Conservation (phyloP, 2,329 filamentous ascomycete species). For the Rugonectria rugulosa region DNA sequence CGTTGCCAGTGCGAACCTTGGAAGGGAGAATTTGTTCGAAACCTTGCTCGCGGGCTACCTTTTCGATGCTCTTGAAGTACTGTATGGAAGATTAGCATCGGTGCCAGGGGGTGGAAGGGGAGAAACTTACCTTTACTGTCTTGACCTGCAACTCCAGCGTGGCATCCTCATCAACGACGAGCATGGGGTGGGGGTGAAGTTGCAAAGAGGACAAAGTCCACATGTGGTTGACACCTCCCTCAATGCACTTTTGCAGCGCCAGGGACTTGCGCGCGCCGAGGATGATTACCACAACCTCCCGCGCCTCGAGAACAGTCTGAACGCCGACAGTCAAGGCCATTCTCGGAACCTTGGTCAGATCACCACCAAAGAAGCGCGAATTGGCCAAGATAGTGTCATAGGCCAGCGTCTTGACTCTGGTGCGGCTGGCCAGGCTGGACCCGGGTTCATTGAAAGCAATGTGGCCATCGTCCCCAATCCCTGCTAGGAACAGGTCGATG, state of each 20-base stretch:
- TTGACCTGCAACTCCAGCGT: constrained; percentile 77
- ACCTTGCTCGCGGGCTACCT: constrained; percentile 64
- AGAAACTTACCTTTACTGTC: constrained; percentile 65
- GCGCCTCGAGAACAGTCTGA: constrained; percentile 80
- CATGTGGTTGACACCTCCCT: constrained; percentile 87
- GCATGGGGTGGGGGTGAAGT: constrained; percentile 80
- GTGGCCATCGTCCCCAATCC: constrained; percentile 86
- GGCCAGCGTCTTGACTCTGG: constrained; percentile 84
- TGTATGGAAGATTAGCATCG: constrained; percentile 36
- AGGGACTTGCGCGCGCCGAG: constrained; percentile 82
- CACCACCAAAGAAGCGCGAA: constrained; percentile 81
- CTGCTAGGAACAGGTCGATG: constrained; percentile 86
- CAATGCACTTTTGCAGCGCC: constrained; percentile 81
- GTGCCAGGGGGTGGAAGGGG: too few species aligned
- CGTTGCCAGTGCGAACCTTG: constrained; percentile 61
- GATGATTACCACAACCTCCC: constrained; percentile 84
- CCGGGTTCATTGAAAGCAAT: constrained; percentile 93
- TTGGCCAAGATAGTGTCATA: constrained; percentile 89
- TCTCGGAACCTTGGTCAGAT: constrained; percentile 76
- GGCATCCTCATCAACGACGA: constrained; percentile 84
- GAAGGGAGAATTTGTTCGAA: constrained; percentile 66
- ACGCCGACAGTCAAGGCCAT: constrained; percentile 88
- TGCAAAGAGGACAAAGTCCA: constrained; percentile 87
- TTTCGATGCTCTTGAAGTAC: constrained; percentile 77
- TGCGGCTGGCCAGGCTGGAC: constrained; percentile 78